These are phyloP conservation scores for Strobilomyces dryophilus DNA, from an alignment of 768 basidiomycete species.

Conservation along the genomic window DNA sequence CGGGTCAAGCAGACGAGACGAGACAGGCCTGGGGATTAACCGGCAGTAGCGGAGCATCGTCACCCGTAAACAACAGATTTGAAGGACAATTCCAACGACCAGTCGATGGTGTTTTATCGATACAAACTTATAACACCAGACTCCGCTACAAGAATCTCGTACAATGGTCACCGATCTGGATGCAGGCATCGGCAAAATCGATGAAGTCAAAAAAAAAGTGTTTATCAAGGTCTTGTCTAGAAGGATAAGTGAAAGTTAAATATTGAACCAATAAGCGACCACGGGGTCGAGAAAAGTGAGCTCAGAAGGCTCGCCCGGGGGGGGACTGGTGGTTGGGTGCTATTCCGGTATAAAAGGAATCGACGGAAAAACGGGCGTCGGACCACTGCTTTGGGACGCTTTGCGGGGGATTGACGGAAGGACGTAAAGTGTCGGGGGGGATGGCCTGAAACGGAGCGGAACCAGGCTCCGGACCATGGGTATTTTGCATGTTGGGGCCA, in stretches of 20 bases:
- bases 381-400: constrained; percentile 6
- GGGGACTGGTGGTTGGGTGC: constrained; percentile 1
- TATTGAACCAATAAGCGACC: constrained; percentile 10
- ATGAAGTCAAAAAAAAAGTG: neutral
- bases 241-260: constrained; percentile 13
- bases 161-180: constrained; percentile 1
- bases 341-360: constrained; percentile 29
- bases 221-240: constrained; percentile 1
- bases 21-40: neutral
- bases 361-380: constrained; percentile 21
- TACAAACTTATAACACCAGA: constrained; percentile 5
- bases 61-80: neutral
- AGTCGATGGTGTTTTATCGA: neutral
- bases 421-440: constrained; percentile 14
- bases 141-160: constrained; percentile 1
- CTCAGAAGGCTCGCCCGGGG: constrained; percentile 18
- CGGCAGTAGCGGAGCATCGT: constrained; percentile 6
- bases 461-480: constrained; percentile 11
- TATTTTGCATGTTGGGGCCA: constrained; percentile 12
- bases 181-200: constrained; percentile 1
- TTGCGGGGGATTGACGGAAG: constrained; percentile 4
- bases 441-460: constrained; percentile 4
- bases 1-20: neutral
- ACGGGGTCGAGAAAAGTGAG: neutral
- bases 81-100: neutral